Evolutionary conservation across 768 basidiomycete species (phyloP).

Genomic region (Trametes cubensis): DNA sequence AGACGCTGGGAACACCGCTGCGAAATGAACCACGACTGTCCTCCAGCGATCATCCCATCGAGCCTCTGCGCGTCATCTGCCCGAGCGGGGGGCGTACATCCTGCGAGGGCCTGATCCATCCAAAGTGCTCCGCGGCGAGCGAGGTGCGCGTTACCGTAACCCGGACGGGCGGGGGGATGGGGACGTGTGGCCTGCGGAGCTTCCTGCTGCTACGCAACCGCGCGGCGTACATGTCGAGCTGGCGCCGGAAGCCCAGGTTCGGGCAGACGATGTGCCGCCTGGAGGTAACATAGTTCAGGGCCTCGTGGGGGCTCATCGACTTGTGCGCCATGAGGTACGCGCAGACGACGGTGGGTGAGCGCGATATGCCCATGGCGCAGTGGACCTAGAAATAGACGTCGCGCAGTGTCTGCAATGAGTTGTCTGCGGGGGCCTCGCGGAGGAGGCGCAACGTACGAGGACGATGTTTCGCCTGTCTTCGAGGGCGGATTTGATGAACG

Average conservation of each 20-base stretch:
- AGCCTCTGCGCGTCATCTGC: slow-evolving; percentile 16
- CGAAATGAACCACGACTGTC: neutral
- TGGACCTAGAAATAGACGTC: slow-evolving; percentile 56
- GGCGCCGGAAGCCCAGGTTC: slow-evolving; percentile 66
- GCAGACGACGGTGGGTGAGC: slow-evolving; percentile 74
- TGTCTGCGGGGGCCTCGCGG: neutral
- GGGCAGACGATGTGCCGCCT: slow-evolving; percentile 65
- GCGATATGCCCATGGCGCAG: slow-evolving; percentile 74
- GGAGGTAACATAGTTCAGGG: slow-evolving; percentile 56
- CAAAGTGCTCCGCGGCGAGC: neutral
- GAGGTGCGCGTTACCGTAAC: slow-evolving; percentile 3
- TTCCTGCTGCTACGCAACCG: slow-evolving; percentile 18
- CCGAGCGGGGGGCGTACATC: slow-evolving; percentile 2
- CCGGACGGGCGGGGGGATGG: slow-evolving; percentile 6
- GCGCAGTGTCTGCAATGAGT: slow-evolving; percentile 1
- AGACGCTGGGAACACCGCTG: slow-evolving; percentile 1
- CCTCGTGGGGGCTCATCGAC: slow-evolving; percentile 53
- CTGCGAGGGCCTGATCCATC: neutral
- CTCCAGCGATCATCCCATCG: slow-evolving; percentile 15
- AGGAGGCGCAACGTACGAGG: slow-evolving; percentile 45
- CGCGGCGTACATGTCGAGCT: slow-evolving; percentile 47
- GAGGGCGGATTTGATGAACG: slow-evolving; percentile 54
- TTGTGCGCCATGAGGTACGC: slow-evolving; percentile 59
- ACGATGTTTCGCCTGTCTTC: slow-evolving; percentile 48
- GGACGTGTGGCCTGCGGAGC: slow-evolving; percentile 11